Conservation (phyloP, 768 basidiomycete genomes). For the Pleurotus eryngii region DNA sequence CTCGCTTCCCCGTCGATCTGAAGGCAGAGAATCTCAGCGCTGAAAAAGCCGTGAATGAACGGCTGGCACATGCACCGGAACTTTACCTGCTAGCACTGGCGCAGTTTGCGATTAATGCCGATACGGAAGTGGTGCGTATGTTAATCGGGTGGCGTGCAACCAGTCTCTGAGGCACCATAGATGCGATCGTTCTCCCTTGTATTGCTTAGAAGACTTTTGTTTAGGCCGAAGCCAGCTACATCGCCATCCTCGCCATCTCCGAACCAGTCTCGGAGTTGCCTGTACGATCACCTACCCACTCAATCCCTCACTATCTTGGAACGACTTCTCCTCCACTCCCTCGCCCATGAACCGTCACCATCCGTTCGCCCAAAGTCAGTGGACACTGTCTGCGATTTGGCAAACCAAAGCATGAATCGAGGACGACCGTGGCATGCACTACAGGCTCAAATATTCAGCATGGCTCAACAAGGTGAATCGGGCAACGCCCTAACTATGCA, state of each 20-base stretch:
- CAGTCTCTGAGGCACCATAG: slow-evolving; percentile 27
- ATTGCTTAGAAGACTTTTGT: slow-evolving; percentile 73
- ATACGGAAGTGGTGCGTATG: slow-evolving; percentile 71
- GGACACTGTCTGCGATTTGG: slow-evolving; percentile 74
- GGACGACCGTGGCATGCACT: slow-evolving; percentile 82
- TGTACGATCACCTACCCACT: slow-evolving; percentile 75
- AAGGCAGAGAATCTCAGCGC: slow-evolving; percentile 39
- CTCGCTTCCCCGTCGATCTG: background rate
- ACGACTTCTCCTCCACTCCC: slow-evolving; percentile 65
- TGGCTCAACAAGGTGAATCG: slow-evolving; percentile 40
- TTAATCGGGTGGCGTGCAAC: background rate
- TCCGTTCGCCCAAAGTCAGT: slow-evolving; percentile 68
- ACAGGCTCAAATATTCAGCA: slow-evolving; percentile 66
- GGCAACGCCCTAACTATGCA: slow-evolving; percentile 6
- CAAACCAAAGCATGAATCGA: slow-evolving; percentile 69
- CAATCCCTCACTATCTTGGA: slow-evolving; percentile 67
- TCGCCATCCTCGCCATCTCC: slow-evolving; percentile 15
- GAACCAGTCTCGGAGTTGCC: slow-evolving; percentile 40
- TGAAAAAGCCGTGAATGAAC: slow-evolving; percentile 79
- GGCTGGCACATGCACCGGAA: slow-evolving; percentile 74
- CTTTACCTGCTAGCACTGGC: slow-evolving; percentile 75
- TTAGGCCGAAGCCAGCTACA: slow-evolving; percentile 48
- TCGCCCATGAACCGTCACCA: slow-evolving; percentile 55
- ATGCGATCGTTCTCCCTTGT: slow-evolving; percentile 87
- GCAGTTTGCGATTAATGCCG: slow-evolving; percentile 74